Evolutionary conservation across 208 protist species (phyloP), one percentile per base, ranked within the genome.

Genomic region (Trichomonas vaginalis): DNA sequence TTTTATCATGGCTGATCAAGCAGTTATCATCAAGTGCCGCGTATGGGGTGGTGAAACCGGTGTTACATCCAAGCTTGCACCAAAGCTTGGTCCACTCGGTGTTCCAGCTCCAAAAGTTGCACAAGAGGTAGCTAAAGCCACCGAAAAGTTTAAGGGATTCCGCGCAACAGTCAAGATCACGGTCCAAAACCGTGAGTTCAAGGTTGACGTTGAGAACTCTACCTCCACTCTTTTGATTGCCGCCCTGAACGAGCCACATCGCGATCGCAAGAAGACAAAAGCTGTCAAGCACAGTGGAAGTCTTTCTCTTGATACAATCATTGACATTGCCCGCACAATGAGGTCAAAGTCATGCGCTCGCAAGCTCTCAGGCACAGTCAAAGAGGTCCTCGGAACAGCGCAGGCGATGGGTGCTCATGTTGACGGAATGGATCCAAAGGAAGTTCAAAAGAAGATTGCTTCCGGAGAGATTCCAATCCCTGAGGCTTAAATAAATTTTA

Each of bases 101-200:
- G n/a, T n/a, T n/a, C n/a, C n/a, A n/a, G n/a, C n/a, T n/a, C n/a
- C n/a, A n/a, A n/a, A n/a, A n/a, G n/a, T n/a, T n/a, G n/a, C n/a
- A n/a, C n/a, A n/a, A n/a, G 12, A 61, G 17, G 49, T 61, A 8
- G 49, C 49, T 61, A 61, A 61, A 61, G 49, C 49, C 49, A 61
- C 49, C 8, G 49, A 61, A 61, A 17, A 8, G 17, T 61, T 23
- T 17, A 61, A 61, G 17, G 49, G 49, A 61, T 61, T 23, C 17
- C 49, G 99, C 99, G 35, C 98, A 99, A 82, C 99, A 99, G 97
- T 99, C 99, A n/a, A n/a, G n/a, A n/a, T n/a, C n/a, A n/a, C n/a
- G n/a, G n/a, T n/a, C n/a, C n/a, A n/a, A n/a, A n/a, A n/a, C n/a
- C n/a, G n/a, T n/a, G n/a, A n/a, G n/a, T n/a, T n/a, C n/a, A n/a